Percentiles rank a stretch among this genome's conserved stretches.
phyloP scores from a whole-genome alignment of 1,284 basidiomycete genomes.

The Rhodotorula mucilaginosa region DNA sequence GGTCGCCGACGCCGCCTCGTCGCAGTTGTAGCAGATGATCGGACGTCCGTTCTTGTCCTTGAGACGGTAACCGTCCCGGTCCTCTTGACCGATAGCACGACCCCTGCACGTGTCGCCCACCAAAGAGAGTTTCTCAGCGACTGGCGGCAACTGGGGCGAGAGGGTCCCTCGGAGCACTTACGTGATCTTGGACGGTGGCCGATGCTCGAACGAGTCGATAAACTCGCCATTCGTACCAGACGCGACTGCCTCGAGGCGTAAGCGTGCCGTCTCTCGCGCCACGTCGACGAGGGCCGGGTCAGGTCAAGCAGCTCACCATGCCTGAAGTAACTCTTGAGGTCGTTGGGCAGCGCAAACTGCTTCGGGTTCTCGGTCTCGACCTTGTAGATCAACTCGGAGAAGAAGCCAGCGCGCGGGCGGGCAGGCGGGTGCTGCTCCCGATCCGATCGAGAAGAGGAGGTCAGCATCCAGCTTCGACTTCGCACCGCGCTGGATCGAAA shows the following conservation, averaged over 20 bases:
- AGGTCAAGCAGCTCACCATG: conserved; percentile 38
- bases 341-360: conserved; percentile 47
- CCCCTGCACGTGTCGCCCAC: conserved; percentile 11
- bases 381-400: conserved; percentile 47
- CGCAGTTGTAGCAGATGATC: conserved; percentile 70
- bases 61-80: conserved; percentile 82
- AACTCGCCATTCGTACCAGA: conserved; percentile 51
- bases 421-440: conserved; percentile 35
- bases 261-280: neutral
- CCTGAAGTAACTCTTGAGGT: conserved; percentile 49
- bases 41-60: conserved; percentile 78
- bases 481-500: neutral
- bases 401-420: conserved; percentile 40
- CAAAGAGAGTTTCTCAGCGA: conserved; percentile 48
- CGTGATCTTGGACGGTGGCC: conserved; percentile 65
- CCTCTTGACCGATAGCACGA: conserved; percentile 57
- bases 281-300: too few relatives aligned
- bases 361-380: conserved; percentile 48
- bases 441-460: neutral
- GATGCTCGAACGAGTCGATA: conserved; percentile 70
- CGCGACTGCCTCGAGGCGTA: conserved; percentile 42
- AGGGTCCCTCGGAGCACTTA: conserved; percentile 37
- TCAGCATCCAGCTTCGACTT: neutral
- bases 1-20: conserved; percentile 32
- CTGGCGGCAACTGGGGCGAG: too few relatives aligned